Evolutionary conservation across 2,329 filamentous ascomycete species (phyloP), one percentile per base, ranked within the genome.

Genomic region (Ceratocystis lukuohia): DNA sequence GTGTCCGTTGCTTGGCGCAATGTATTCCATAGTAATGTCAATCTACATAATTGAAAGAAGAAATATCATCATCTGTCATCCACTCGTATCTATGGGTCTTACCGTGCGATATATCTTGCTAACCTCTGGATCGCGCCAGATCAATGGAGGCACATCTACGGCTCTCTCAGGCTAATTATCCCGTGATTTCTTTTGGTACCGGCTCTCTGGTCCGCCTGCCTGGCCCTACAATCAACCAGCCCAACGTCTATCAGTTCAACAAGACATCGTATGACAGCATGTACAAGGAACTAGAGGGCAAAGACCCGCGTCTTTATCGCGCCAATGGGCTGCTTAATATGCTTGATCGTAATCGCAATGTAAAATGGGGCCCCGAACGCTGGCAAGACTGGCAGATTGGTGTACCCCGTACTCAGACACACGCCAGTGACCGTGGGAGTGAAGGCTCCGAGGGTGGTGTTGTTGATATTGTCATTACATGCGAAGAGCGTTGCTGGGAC

Each of bases 71-170:
- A n/a, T 41, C 53, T 76, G 74, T 69, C 6, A 33, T 33, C 75
- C 75, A 22, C 5, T 15, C 37, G 20, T 45, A 61, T 61, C 30
- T 59, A 57, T 65, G 30, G 20, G 66, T 37, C 28, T 59, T 41
- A 22, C 41, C 25, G 30, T 44, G 30, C 41, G 37, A 50, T 12
- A 48, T 41, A 30, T 37, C 61, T 46, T 20, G 45, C 50, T 68
- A 62, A 61, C 62, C 30, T 7, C 48, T 17, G 5, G n/a, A n/a
- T 30, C 15, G n/a, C 20, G 17, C 62, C 65, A 89, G 88, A 76
- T 91, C 90, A n/a, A 97, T 99, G 94, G 94, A 97, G 81, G 93
- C 93, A n/a, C 94, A 99, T 76, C 84, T 96, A 33, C 89, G 90
- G 69, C 86, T 99, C 44, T 90, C 94, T 3, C 84, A 88, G 68